phyloP scores from a whole-genome alignment of 805 yeast genomes.

The Candida maris region DNA sequence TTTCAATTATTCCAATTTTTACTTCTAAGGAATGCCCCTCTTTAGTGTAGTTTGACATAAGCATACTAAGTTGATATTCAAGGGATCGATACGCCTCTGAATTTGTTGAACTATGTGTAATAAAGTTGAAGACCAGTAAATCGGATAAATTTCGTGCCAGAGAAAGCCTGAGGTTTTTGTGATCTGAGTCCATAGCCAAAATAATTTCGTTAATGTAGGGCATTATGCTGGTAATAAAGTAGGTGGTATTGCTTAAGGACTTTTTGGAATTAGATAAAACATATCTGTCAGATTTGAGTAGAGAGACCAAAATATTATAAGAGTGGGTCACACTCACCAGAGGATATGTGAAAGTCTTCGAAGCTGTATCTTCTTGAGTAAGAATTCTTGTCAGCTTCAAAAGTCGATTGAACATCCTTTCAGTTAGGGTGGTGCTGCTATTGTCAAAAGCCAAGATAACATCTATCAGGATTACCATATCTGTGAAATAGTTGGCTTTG shows the following conservation, averaged over 20 bases:
- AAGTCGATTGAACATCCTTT: slow-evolving; percentile 29
- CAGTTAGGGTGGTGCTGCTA: slow-evolving; percentile 27
- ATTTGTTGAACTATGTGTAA: slow-evolving; percentile 23
- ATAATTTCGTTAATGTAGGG: slow-evolving; percentile 19
- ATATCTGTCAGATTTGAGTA: slow-evolving; percentile 32
- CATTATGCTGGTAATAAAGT: slow-evolving; percentile 22
- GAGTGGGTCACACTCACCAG: slow-evolving; percentile 28
- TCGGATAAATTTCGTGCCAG: slow-evolving; percentile 31
- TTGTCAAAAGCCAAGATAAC: slow-evolving; percentile 28
- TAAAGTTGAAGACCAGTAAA: slow-evolving; percentile 29
- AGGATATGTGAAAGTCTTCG: slow-evolving; percentile 27
- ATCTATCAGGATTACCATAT: slow-evolving; percentile 28
- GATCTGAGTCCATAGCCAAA: slow-evolving; percentile 25
- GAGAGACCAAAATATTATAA: slow-evolving; percentile 24
- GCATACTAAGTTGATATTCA: slow-evolving; percentile 21
- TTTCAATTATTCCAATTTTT: slow-evolving; percentile 28
- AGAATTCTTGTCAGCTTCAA: slow-evolving; percentile 27
- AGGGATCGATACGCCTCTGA: slow-evolving; percentile 24
- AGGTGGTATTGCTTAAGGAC: slow-evolving; percentile 14
- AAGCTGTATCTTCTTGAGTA: slow-evolving; percentile 15
- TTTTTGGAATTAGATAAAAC: slow-evolving; percentile 24
- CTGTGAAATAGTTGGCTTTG: slow-evolving; percentile 32
- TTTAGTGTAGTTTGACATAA: slow-evolving; percentile 21
- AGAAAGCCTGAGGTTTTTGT: slow-evolving; percentile 27
- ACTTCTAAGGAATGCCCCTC: slow-evolving; percentile 13